Evolutionary conservation across 1,284 basidiomycete genomes (phyloP), one percentile per base, ranked within the genome.

Genomic region (Ustilago loliicola): DNA sequence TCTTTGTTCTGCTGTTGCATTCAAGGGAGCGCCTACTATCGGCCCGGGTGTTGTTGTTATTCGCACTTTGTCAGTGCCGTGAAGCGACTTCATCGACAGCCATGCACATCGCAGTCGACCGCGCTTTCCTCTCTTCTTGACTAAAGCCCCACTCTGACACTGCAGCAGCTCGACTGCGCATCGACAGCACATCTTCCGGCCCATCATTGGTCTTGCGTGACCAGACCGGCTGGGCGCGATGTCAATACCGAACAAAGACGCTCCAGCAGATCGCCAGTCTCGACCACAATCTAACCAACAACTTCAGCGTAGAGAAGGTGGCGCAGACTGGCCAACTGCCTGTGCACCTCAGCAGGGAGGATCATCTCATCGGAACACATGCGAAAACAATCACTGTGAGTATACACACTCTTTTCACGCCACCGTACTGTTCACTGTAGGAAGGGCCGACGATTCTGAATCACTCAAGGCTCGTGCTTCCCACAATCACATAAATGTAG

Each of bases 201-300:
- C 42, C 63, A 59, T 54, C 63, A 42, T 51, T 51, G 42, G 21
- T 38, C 29, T 21, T 8, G 29, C 17, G 3, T 53, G 47, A 56
- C 40, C 6, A 23, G 64, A 62, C 34, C 8, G 23, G 63, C 58
- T 62, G 59, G 56, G 56, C 55, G 40, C 9, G 45, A 66, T 63
- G 69, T 62, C 69, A 42, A 66, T 66, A 54, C 29, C 47, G 55
- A 61, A 53, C 55, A 36, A 30, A 36, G 59, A 65, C 8, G 27
- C 40, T 40, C 29, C 69, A 34, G 54, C 61, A n/a, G 60, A 63
- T 10, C 63, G 38, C n/a, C 59, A 48, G 45, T 10, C 38, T 21
- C 27, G 21, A 5, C 38, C 45, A 50, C 11, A 23, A 17, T 15
- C 25, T 23, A 45, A 63, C 15, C 27, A 56, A 15, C 45, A 47